phyloP scores from a whole-genome alignment of 345 rosid genomes.

The Aegle marmelos region DNA sequence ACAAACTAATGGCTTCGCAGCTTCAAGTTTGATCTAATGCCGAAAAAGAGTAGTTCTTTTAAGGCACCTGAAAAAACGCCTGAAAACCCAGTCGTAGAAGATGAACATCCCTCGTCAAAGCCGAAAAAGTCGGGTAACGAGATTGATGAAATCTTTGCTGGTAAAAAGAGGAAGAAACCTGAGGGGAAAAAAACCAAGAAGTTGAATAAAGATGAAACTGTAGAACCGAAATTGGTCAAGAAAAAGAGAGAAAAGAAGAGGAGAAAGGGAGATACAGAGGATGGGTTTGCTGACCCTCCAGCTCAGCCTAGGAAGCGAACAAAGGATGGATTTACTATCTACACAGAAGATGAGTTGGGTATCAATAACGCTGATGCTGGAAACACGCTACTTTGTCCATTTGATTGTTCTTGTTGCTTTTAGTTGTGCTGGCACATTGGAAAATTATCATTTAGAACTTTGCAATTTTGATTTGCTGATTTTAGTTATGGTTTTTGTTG shows the following conservation, averaged over 20 bases:
- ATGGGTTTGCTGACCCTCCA: constrained; percentile 8
- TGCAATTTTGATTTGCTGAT: not conserved
- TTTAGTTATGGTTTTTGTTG: not conserved
- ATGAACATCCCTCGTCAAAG: not conserved
- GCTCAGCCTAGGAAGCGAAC: constrained; percentile 45
- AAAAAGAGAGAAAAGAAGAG: constrained; percentile 34
- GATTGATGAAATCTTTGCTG: constrained; percentile 14
- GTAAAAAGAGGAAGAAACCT: constrained; percentile 12
- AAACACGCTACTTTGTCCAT: constrained; percentile 70
- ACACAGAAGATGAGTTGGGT: constrained; percentile 72
- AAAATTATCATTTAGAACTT: not conserved
- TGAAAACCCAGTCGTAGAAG: constrained; percentile 8
- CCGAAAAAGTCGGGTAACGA: not conserved
- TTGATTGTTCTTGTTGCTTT: constrained; percentile 35
- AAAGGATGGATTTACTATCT: constrained; percentile 50
- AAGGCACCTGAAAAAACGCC: constrained; percentile 16
- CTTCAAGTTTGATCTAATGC: constrained; percentile 14
- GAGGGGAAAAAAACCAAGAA: not conserved
- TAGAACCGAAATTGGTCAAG: constrained; percentile 2
- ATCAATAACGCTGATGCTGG: constrained; percentile 52
- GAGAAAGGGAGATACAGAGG: constrained; percentile 23
- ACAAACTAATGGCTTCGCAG: constrained; percentile 13
- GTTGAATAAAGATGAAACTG: not conserved
- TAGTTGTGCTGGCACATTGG: not conserved
- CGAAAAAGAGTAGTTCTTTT: constrained; percentile 27